phyloP scores from a whole-genome alignment of 148 eudicot species.

The Nepenthes gracilis region DNA sequence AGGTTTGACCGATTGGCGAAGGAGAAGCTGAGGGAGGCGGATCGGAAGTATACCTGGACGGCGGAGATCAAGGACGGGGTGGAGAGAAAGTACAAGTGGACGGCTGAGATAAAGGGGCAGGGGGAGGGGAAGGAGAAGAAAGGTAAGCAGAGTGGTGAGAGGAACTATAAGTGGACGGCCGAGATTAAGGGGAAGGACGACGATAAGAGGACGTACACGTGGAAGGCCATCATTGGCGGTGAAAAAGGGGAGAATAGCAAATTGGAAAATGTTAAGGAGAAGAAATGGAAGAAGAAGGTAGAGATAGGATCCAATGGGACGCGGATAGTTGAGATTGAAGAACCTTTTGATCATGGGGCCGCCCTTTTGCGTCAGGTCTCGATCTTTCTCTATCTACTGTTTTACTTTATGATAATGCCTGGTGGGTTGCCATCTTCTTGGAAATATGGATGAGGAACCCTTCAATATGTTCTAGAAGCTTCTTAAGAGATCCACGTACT shows the following conservation, averaged over 20 bases:
- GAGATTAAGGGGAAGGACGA: slow-evolving; percentile 62
- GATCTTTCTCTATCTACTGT: background rate
- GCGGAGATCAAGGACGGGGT: slow-evolving; percentile 8
- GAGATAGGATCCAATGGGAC: slow-evolving; percentile 8
- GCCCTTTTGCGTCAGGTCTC: slow-evolving; percentile 64
- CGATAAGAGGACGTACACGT: slow-evolving; percentile 42
- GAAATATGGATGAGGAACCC: too few relatives aligned
- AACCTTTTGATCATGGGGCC: slow-evolving; percentile 38
- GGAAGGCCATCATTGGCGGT: slow-evolving; percentile 44
- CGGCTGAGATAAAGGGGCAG: slow-evolving; percentile 30
- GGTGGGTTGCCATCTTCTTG: too few relatives aligned
- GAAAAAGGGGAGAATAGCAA: slow-evolving; percentile 8
- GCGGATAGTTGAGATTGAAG: slow-evolving; percentile 75
- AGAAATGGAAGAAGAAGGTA: slow-evolving; percentile 22
- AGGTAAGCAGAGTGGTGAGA: slow-evolving; percentile 41
- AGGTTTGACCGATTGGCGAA: slow-evolving; percentile 30
- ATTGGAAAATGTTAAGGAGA: slow-evolving; percentile 8
- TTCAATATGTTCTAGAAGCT: too few relatives aligned
- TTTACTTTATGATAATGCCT: too few relatives aligned
- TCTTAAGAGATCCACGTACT: too few relatives aligned
- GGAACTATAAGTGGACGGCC: slow-evolving; percentile 51
- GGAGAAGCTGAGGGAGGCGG: slow-evolving; percentile 8
- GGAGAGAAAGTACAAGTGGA: slow-evolving; percentile 30
- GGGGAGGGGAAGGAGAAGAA: slow-evolving; percentile 9
- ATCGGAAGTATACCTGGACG: slow-evolving; percentile 56